Evolutionary conservation across 192 early-diverging fungal species (phyloP).

Genomic region (Linnemannia zychae): DNA sequence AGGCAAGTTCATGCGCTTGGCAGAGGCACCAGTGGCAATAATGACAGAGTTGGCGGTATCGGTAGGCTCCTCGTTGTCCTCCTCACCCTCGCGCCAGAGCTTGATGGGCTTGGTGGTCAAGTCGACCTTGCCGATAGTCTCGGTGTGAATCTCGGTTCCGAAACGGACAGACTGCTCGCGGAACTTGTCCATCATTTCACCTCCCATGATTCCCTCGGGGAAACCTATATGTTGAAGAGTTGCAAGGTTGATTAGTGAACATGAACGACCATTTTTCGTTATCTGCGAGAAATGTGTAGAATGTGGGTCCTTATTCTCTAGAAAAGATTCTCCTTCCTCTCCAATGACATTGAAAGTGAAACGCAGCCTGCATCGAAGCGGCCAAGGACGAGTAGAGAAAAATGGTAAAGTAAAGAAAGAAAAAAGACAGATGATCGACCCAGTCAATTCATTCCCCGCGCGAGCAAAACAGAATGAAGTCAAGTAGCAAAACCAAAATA

Average conservation of each 20-base stretch:
- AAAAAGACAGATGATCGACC: slow-evolving; percentile 18
- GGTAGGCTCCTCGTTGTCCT: slow-evolving; percentile 76
- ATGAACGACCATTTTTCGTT: background rate
- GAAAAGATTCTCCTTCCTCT: background rate
- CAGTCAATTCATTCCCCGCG: slow-evolving; percentile 19
- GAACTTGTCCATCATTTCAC: slow-evolving; percentile 89
- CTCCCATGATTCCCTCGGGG: slow-evolving; percentile 90
- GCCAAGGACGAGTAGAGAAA: background rate
- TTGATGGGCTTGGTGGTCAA: slow-evolving; percentile 84
- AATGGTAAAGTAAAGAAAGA: background rate
- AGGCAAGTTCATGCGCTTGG: slow-evolving; percentile 89
- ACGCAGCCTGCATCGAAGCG: background rate
- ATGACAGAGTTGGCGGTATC: slow-evolving; percentile 88
- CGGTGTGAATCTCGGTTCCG: slow-evolving; percentile 90
- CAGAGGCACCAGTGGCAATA: slow-evolving; percentile 99
- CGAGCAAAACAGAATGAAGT: background rate
- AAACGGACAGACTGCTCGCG: slow-evolving; percentile 88
- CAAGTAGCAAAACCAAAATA: background rate
- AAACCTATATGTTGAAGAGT: slow-evolving; percentile 66
- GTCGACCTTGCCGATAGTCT: slow-evolving; percentile 93
- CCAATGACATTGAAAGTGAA: background rate
- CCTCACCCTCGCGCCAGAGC: slow-evolving; percentile 87
- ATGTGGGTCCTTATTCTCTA: background rate
- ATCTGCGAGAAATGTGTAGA: background rate
- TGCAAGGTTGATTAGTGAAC: background rate